Evolutionary conservation across 2,329 filamentous ascomycete species (phyloP), one percentile per base, ranked within the genome.

Genomic region (Metarhizium humberi): DNA sequence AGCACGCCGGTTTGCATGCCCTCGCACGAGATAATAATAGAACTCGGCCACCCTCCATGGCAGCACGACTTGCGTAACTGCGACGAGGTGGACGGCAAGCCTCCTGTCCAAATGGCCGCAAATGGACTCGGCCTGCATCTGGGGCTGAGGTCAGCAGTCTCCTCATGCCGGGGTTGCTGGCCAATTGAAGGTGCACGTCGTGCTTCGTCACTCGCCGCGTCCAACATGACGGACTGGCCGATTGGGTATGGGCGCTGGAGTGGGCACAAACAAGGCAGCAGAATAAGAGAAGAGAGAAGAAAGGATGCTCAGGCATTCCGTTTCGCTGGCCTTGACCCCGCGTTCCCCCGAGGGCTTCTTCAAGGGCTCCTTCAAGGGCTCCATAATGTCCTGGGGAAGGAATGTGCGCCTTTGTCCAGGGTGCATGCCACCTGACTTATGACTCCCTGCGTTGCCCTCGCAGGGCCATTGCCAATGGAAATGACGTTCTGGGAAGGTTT

Each of bases 61-160:
- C 32, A 6, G 32, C 32, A 34, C 10, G 32, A 11, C 32, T 25
- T 25, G 25, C 25, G 25, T 25, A 25, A 25, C 25, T 25, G 25
- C 25, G 25, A 25, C 25, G 25, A 43, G 40, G 14, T 43, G 10
- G 40, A 18, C 40, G 16, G 2, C 40, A 18, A 11, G n/a, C 7
- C 10, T 10, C 18, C 29, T 46, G 43, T 18, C 6, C 20, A 46
- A 30, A n/a, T 29, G 25, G 4, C 42, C 25, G 30, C 45, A 48
- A 48, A 11, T 49, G n/a, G 45, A 25, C 45, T 46, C 32, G 38
- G 25, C 10, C 29, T 32, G 52, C 49, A 48, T 42, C 38, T 32
- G 29, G 25, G 50, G 55, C 55, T 56, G 51, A 54, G 48, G 55
- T 51, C 55, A 54, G 51, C 48, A 45, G 55, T 14, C 47, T 7